Conservation (phyloP, 1,284 basidiomycete species). For the Violaceomyces palustris region DNA sequence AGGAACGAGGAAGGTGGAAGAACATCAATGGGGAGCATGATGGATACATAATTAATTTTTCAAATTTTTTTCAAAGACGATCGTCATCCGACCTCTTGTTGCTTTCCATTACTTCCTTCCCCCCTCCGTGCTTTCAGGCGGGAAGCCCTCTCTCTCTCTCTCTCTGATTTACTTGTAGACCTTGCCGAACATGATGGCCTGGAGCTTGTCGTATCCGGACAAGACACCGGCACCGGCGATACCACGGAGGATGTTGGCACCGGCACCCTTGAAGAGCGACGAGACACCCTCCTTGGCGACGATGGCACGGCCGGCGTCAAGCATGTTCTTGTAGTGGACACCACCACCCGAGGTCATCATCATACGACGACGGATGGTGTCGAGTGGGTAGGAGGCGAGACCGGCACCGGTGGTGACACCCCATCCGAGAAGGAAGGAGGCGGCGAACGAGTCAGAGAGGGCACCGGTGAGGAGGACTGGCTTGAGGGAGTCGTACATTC, state of each 20-base stretch:
- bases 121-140: too few species aligned
- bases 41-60: too few species aligned
- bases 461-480: constrained; percentile 50
- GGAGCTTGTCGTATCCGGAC: constrained; percentile 78
- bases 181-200: constrained; percentile 58
- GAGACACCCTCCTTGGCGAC: constrained; percentile 77
- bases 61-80: too few species aligned
- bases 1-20: too few species aligned
- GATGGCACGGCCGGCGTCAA: constrained; percentile 68
- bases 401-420: constrained; percentile 52
- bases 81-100: too few species aligned
- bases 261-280: constrained; percentile 68
- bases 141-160: too few species aligned
- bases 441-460: constrained; percentile 51
- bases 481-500: constrained; percentile 54
- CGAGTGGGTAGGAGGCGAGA: constrained; percentile 53
- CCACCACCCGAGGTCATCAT: constrained; percentile 53
- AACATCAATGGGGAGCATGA: too few species aligned
- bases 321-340: constrained; percentile 57
- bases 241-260: constrained; percentile 97
- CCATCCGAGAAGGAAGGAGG: constrained; percentile 53
- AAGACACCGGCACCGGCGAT: constrained; percentile 95
- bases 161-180: constrained; percentile 40
- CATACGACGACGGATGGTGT: constrained; percentile 53
- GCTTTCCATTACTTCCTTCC: too few species aligned